Evolutionary conservation across 2,329 filamentous ascomycete species (phyloP), one percentile per base, ranked within the genome.

Genomic region (Aspergillus ochraceus): DNA sequence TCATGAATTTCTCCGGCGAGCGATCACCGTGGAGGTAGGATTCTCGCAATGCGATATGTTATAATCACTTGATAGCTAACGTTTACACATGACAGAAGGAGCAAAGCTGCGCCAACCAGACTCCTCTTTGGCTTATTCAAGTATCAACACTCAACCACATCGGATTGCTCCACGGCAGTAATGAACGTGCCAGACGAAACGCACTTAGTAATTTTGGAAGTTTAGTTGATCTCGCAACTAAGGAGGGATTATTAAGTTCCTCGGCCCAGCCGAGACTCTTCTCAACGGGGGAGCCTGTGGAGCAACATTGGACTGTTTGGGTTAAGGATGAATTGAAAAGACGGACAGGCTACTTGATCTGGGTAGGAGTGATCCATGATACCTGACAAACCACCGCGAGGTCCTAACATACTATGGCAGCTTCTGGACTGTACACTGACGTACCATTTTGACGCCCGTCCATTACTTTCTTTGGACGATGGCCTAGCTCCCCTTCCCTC

Each of bases 341-440:
- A 57, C 71, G 79, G 42, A 76, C 74, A 20, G 77, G 75, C 1
- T 80, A 80, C 60, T 68, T 73, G 53, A 73, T 79, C 54, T 81
- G 79, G 77, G 77, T 78, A 76, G 55, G 71, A 55, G 14, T 53
- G 51, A 8, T n/a, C 9, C 11, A 14, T n/a, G 8, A 19, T n/a
- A 46, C 19, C 30, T 20, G 52, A 29, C 57, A 26, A 60, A 56
- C 20, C 32, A 24, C 53, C 26, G 42, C 12, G 9, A 9, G 29
- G 19, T 11, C 51, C 22, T 47, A 24, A 19, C 24, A 20, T n/a
- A 39, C 49, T 2, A 2, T n/a, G 17, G 24, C 60, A 78, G 77
- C 70, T 79, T 36, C 50, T 80, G 53, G 78, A 80, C 57, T 78
- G 73, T 60, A 78, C 78, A 60, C 69, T 70, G 65, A 74, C 69